These are phyloP conservation scores for Hymenoscyphus albidus DNA, from an alignment of 2,329 filamentous ascomycete genomes.

Conservation along the genomic window DNA sequence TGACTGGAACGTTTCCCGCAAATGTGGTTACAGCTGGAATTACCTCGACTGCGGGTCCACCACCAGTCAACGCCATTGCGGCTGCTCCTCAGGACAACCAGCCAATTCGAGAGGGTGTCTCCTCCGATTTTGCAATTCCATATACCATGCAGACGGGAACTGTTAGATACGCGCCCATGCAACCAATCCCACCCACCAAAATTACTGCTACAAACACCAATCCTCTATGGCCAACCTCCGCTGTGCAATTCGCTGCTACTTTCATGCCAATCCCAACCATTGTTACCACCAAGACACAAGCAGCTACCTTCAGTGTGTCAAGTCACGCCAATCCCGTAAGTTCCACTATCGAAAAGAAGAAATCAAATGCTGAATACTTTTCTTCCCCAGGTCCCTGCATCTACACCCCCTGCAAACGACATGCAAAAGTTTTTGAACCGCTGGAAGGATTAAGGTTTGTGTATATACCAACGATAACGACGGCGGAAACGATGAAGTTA, in stretches of 20 bases:
- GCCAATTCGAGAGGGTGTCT: constrained; percentile 12
- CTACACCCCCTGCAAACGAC: constrained; percentile 34
- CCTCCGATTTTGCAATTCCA: constrained; percentile 29
- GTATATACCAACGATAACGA: background rate
- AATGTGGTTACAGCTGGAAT: constrained; percentile 37
- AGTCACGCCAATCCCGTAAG: constrained; percentile 38
- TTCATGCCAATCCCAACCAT: constrained; percentile 33
- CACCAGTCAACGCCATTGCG: constrained; percentile 22
- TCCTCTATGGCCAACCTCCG: constrained; percentile 37
- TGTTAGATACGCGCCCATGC: constrained; percentile 41
- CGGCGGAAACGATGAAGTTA: background rate
- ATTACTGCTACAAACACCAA: constrained; percentile 39
- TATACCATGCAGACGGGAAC: constrained; percentile 37
- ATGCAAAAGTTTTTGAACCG: constrained; percentile 38
- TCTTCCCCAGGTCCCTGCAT: constrained; percentile 26
- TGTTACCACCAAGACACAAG: constrained; percentile 37
- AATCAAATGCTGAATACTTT: background rate
- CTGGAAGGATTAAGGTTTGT: constrained; percentile 36
- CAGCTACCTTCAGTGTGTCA: constrained; percentile 34
- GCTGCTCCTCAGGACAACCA: constrained; percentile 10
- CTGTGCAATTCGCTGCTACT: constrained; percentile 35
- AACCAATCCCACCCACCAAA: constrained; percentile 35
- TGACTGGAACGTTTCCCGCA: constrained; percentile 56
- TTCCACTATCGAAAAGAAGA: background rate
- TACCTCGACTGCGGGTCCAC: constrained; percentile 36